phyloP scores from a whole-genome alignment of 495 filamentous ascomycete species.

The Talaromyces borbonicus region DNA sequence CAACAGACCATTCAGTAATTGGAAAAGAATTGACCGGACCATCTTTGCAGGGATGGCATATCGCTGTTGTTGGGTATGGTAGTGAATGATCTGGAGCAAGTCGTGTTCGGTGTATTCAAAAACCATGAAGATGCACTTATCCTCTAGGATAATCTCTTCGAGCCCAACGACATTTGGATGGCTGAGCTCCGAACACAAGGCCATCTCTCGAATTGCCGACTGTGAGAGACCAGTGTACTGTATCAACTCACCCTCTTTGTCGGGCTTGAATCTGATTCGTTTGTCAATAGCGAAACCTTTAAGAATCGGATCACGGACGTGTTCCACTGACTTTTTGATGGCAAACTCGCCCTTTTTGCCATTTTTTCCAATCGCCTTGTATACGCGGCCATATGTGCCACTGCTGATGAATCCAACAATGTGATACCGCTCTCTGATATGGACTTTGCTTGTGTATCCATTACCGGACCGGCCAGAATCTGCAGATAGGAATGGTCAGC shows the following conservation, averaged over 20 bases:
- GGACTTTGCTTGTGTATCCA: conserved; percentile 75
- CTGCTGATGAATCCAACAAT: conserved; percentile 97
- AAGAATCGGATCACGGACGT: not conserved
- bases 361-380: conserved; percentile 82
- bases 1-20: conserved; percentile 84
- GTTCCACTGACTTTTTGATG: conserved; percentile 70
- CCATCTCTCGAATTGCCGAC: conserved; percentile 95
- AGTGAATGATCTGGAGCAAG: conserved; percentile 94
- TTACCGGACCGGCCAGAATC: conserved; percentile 31
- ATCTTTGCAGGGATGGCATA: conserved; percentile 80
- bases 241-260: conserved; percentile 91
- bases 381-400: conserved; percentile 97
- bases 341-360: conserved; percentile 72
- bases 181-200: conserved; percentile 86
- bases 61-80: conserved; percentile 82
- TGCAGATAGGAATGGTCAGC: conserved; percentile 7
- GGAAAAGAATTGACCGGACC: conserved; percentile 87
- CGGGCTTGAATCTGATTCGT: conserved; percentile 76
- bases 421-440: conserved; percentile 83
- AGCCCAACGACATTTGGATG: conserved; percentile 87
- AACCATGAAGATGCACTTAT: conserved; percentile 99
- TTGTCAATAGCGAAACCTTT: not conserved
- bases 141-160: conserved; percentile 93
- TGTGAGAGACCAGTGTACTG: conserved; percentile 98
- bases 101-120: conserved; percentile 99